Evolutionary conservation across 768 basidiomycete species (phyloP).

Genomic region (Boletus vinaceobasis): DNA sequence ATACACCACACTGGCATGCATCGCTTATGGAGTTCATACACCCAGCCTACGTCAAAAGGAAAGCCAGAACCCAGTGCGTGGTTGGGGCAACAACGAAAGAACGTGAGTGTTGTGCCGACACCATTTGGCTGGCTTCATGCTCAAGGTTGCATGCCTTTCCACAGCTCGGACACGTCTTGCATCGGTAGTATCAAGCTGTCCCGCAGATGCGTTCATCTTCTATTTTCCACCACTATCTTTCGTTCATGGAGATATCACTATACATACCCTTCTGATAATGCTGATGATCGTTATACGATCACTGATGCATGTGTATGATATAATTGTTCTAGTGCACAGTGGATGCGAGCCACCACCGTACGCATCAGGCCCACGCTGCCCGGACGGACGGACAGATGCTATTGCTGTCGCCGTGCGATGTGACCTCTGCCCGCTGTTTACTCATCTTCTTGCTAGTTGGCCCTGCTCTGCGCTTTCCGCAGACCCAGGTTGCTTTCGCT

Average conservation of each 20-base stretch:
- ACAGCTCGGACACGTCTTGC: conserved; percentile 31
- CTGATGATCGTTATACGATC: background rate
- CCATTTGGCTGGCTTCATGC: background rate
- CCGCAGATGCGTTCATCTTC: background rate
- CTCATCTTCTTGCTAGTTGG: conserved; percentile 25
- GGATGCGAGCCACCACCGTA: background rate
- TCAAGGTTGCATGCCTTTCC: background rate
- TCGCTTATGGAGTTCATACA: conserved; percentile 58
- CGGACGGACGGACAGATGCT: background rate
- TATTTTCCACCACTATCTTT: conserved; percentile 1
- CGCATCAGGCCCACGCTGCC: no score
- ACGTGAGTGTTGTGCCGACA: conserved; percentile 20
- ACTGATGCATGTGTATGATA: conserved; percentile 7
- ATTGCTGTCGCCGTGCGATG: conserved; percentile 9
- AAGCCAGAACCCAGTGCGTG: conserved; percentile 60
- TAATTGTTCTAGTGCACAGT: background rate
- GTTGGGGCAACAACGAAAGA: conserved; percentile 64
- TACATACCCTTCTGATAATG: conserved; percentile 13
- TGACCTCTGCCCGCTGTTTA: conserved; percentile 24
- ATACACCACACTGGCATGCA: conserved; percentile 71
- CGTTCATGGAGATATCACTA: conserved; percentile 9
- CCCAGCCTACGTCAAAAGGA: conserved; percentile 41
- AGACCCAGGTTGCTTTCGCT: conserved; percentile 36
- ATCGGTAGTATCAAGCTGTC: conserved; percentile 12
- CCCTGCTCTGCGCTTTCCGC: conserved; percentile 12